Conservation (phyloP, 176 grass and related monocot genomes). For the Hordeum marinum region DNA sequence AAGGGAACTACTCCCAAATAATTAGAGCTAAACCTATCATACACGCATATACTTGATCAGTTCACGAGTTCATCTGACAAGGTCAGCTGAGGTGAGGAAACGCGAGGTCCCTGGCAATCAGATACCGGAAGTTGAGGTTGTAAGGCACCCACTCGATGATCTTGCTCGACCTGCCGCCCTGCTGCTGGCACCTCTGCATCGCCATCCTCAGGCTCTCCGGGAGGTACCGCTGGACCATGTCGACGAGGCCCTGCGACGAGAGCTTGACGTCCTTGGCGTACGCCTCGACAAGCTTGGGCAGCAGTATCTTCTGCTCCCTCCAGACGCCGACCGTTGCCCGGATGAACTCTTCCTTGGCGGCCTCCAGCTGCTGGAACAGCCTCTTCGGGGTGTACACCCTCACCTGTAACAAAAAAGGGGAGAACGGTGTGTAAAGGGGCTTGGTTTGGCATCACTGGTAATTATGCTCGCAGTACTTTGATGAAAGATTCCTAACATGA, state of each 20-base stretch:
- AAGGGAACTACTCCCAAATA: neutral
- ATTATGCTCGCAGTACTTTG: conserved; percentile 39
- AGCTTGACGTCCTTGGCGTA: conserved; percentile 87
- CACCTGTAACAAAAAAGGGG: conserved; percentile 45
- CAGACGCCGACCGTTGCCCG: conserved; percentile 79
- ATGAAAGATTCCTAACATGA: conserved; percentile 36
- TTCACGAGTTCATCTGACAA: neutral
- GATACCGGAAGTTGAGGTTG: conserved; percentile 74
- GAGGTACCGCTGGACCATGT: conserved; percentile 82
- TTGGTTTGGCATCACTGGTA: conserved; percentile 24
- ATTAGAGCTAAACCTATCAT: conserved; percentile 7
- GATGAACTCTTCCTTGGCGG: conserved; percentile 87
- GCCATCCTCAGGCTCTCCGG: conserved; percentile 80
- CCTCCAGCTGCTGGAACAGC: conserved; percentile 83
- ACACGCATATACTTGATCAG: conserved; percentile 32
- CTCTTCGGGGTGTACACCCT: conserved; percentile 69
- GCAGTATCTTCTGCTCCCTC: conserved; percentile 84
- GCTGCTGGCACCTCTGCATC: conserved; percentile 77
- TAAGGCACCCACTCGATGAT: conserved; percentile 86
- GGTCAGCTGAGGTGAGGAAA: conserved; percentile 79
- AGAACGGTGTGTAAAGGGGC: conserved; percentile 1
- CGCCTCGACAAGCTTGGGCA: conserved; percentile 70
- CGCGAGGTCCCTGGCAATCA: conserved; percentile 67
- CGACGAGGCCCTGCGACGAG: conserved; percentile 61
- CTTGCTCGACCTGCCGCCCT: conserved; percentile 43